Base-by-base conservation (phyloP, 2,329 filamentous ascomycete genomes). In the Tolypocladium paradoxum region DNA sequence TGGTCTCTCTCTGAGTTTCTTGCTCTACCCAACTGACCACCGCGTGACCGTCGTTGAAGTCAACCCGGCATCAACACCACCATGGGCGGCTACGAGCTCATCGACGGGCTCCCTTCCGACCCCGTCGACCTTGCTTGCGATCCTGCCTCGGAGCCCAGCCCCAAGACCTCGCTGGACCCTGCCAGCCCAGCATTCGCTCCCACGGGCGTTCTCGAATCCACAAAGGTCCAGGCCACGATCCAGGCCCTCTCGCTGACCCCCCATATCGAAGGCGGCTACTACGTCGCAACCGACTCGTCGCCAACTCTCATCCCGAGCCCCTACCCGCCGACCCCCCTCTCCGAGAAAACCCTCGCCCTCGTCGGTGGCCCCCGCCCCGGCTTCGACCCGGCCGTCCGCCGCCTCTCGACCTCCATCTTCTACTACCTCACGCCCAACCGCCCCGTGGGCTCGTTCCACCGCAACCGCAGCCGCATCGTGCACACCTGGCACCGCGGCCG, bases 191-290 rank as follows among this genome's bases (percentile, higher is more conserved):
- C 6, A 12, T 14, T 47, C 43, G 3, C 14, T 14, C 27, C 16
- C 43, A 18, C 8, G 11, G n/a, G 14, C 14, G 14, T 31, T 46
- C 29, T 48, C 24, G 59, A 61, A 34, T 43, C 57, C 9, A 12
- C 53, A 9, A 12, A 35, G 20, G 54, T 61, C 4, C 55, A 53
- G 7, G 53, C 54, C 37, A 48, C 54, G n/a, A 58, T 67, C 54
- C 54, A 55, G 6, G 54, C 68, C 27, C 71, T 84, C 48, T 60
- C 56, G 46, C 50, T 63, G 54, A 29, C 53, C 38, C 33, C 73
- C 9, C 82, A 87, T 65, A 74, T 81, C 45, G 82, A 86, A 68
- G 83, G 83, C 51, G 82, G 83, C 47, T 86, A 82, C 68, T 87
- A 79, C 60, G 68, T 67, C 57, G 79, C 84, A 64, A 87, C 82